Base-by-base conservation (phyloP, 352 stramenopile genomes). In the Pythium aristosporum region DNA sequence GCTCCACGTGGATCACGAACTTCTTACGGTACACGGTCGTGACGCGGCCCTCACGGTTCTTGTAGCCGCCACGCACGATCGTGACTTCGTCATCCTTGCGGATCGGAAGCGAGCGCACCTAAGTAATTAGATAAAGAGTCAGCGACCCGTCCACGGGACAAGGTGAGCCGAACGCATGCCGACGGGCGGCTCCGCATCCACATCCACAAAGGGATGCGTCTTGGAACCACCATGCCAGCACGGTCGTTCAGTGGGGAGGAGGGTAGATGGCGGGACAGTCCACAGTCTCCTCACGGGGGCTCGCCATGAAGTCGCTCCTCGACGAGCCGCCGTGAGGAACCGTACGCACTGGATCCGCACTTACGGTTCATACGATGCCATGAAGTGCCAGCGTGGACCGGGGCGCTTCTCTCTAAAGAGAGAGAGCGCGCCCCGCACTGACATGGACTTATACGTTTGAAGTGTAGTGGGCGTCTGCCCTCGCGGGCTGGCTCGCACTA, bases 1-100 rank as follows among this genome's bases (percentile, higher is more conserved):
- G 94, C 77, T 99, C 98, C 64, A 99, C 92, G 85, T 99, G 97
- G 72, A 99, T 98, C 57, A 99, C 96, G 79, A 98, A 99, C 89
- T 99, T 99, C 85, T 99, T 99, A 75, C 98, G 94, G 89, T 99
- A 99, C 60, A 96, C 92, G 25, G 87, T 87, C 54, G 94, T 98
- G 42, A 99, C 96, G 77, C 98, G 99, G 69, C 98, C 98, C 83
- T 99, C 97, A 75, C 96, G 91, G 76, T 89, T 91, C 93, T 99
- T 99, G 91, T 97, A 98, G 61, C 91, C 92, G 61, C 97, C 98
- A 82, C 97, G 92, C 53, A 98, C 94, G 61, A 99, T 97, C 57
- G 96, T 91, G 54, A 99, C 98, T 80, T 99, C 97, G 69, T 99
- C 98, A 65, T 99, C 97, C 81, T 99, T 99, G 66, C 97, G 95